phyloP scores from a whole-genome alignment of 495 filamentous ascomycete genomes.

The Neurospora sp. region DNA sequence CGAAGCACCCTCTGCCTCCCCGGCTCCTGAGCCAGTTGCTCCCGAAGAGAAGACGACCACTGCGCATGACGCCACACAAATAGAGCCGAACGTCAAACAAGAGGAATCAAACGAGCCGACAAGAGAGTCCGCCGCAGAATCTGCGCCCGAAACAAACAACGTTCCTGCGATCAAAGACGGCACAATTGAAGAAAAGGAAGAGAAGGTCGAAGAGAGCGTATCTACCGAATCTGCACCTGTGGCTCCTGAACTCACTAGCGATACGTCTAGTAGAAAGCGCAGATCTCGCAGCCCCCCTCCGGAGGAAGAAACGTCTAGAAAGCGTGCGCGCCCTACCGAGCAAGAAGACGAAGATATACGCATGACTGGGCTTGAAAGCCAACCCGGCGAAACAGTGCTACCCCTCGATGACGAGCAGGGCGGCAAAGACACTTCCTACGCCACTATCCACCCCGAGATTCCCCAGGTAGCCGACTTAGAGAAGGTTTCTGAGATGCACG shows the following conservation, averaged over 20 bases:
- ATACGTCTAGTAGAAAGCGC: constrained; percentile 63
- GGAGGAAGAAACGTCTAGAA: constrained; percentile 30
- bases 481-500: background rate
- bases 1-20: background rate
- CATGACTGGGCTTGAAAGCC: background rate
- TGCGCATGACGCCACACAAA: background rate
- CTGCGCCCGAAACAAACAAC: background rate
- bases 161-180: background rate
- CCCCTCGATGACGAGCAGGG: background rate
- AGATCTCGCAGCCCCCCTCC: constrained; percentile 59
- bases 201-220: background rate
- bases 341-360: constrained; percentile 6
- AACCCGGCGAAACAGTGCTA: background rate
- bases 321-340: constrained; percentile 31
- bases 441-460: constrained; percentile 2
- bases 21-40: background rate
- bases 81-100: background rate
- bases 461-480: background rate
- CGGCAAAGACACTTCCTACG: constrained; percentile 5
- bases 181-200: background rate
- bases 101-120: background rate
- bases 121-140: background rate
- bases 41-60: background rate
- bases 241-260: constrained; percentile 34
- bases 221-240: constrained; percentile 1